Conservation (phyloP, 805 yeast genomes). For the Pichia membranifaciens region DNA sequence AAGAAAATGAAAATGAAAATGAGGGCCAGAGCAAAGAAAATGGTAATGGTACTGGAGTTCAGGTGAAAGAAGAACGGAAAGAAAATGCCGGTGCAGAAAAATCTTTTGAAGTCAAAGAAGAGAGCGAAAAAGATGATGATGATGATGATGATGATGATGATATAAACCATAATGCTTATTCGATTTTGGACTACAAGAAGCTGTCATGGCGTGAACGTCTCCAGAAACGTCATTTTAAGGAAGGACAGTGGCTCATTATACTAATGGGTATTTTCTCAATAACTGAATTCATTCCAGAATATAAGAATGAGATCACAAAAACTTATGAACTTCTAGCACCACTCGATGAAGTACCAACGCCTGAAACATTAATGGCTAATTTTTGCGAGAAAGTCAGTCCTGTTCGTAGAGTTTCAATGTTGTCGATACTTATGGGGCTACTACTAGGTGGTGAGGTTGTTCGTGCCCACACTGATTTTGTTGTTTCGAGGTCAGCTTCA, state of each 20-base stretch:
- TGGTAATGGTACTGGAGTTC: background rate
- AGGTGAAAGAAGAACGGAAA: background rate
- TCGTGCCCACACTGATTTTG: slow-evolving; percentile 58
- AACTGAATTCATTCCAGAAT: slow-evolving; percentile 53
- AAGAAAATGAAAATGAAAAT: slow-evolving; percentile 11
- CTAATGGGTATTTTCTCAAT: slow-evolving; percentile 65
- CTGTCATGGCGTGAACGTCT: slow-evolving; percentile 74
- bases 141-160: slow-evolving; percentile 28
- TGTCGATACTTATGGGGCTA: slow-evolving; percentile 61
- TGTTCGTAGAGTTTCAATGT: slow-evolving; percentile 37
- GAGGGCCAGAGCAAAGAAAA: background rate
- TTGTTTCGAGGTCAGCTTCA: slow-evolving; percentile 56
- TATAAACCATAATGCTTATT: slow-evolving; percentile 39
- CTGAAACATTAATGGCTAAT: slow-evolving; percentile 42
- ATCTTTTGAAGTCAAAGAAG: slow-evolving; percentile 12
- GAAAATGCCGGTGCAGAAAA: background rate
- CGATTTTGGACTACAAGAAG: slow-evolving; percentile 50
- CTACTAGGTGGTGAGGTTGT: slow-evolving; percentile 53
- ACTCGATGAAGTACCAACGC: slow-evolving; percentile 39
- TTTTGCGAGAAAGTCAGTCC: slow-evolving; percentile 51
- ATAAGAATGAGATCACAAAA: slow-evolving; percentile 41
- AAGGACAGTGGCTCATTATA: slow-evolving; percentile 81
- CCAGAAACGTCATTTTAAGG: slow-evolving; percentile 65
- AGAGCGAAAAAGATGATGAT: slow-evolving; percentile 17
- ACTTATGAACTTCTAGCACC: slow-evolving; percentile 58